Conservation (phyloP, 2,329 filamentous ascomycete genomes). For the Cladosporium oxysporum region DNA sequence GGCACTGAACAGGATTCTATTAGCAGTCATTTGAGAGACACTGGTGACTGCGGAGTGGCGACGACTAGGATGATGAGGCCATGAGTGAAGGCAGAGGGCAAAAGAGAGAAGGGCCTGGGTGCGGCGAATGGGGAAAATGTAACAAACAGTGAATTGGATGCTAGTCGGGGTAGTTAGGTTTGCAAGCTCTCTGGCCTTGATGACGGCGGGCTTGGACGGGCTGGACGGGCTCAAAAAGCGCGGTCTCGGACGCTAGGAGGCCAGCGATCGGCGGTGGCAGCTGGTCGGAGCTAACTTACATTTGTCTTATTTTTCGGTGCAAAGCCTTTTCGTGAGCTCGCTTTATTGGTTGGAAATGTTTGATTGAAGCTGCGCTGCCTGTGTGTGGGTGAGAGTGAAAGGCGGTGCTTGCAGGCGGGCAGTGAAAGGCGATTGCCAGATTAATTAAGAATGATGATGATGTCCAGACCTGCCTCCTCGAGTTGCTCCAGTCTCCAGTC, state of each 20-base stretch:
- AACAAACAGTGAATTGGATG: constrained; percentile 7
- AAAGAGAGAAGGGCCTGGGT: not conserved
- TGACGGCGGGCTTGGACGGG: constrained; percentile 1
- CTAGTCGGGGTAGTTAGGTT: constrained; percentile 6
- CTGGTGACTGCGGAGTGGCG: not conserved
- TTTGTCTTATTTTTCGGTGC: not conserved
- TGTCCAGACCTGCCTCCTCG: not conserved
- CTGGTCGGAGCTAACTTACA: constrained; percentile 1
- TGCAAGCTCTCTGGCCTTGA: constrained; percentile 3
- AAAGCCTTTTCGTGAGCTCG: not conserved
- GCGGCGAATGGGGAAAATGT: constrained; percentile 1
- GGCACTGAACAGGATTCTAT: constrained; percentile 15
- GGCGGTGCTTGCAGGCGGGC: not conserved
- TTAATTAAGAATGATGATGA: not conserved
- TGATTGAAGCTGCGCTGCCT: not conserved
- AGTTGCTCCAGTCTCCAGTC: not conserved
- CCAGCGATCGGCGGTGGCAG: not conserved
- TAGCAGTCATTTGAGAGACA: constrained; percentile 20
- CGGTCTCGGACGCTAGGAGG: not conserved
- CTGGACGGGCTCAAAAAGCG: constrained; percentile 6
- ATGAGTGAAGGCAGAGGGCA: constrained; percentile 8
- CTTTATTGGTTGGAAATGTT: not conserved
- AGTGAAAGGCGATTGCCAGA: not conserved
- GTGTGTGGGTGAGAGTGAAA: not conserved
- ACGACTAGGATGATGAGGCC: constrained; percentile 8